Conservation (phyloP, 1,139 yeast genomes). For the Yamadazyma dushanensis region DNA sequence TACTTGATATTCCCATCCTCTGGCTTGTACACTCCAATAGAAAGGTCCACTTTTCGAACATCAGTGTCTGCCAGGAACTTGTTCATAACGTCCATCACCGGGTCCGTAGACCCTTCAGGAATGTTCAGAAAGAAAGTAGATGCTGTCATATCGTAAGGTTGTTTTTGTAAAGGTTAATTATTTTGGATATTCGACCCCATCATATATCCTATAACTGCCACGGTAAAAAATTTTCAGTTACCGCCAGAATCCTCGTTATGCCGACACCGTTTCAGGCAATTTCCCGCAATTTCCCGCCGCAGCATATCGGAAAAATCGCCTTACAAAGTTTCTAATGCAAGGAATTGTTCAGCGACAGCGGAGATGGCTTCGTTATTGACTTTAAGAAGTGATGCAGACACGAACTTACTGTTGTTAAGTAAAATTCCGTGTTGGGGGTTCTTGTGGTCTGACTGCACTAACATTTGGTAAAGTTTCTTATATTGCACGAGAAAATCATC, state of each 20-base stretch:
- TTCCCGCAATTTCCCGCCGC: neutral
- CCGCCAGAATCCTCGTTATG: conserved; percentile 8
- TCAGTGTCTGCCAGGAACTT: conserved; percentile 27
- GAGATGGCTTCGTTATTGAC: conserved; percentile 7
- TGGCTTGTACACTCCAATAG: conserved; percentile 46
- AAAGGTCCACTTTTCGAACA: conserved; percentile 38
- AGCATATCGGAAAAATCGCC: neutral
- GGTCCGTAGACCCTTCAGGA: conserved; percentile 33
- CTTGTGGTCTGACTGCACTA: conserved; percentile 8
- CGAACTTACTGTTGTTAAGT: conserved; percentile 35
- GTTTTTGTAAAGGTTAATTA: neutral
- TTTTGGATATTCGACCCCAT: no score
- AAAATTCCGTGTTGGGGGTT: conserved; percentile 20
- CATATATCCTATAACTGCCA: no score
- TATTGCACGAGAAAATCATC: conserved; percentile 7
- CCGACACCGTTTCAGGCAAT: conserved; percentile 7
- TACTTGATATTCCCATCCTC: conserved; percentile 33
- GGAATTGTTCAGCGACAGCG: conserved; percentile 7
- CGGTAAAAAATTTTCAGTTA: conserved; percentile 7
- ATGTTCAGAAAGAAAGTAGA: conserved; percentile 27
- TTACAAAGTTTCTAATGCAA: conserved; percentile 3
- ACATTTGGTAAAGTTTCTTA: conserved; percentile 10
- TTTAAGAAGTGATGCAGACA: conserved; percentile 26
- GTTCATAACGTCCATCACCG: conserved; percentile 34
- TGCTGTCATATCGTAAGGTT: conserved; percentile 21